These are phyloP conservation scores for Termitomyces sp. DNA, from an alignment of 768 basidiomycete species.

Conservation along the genomic window DNA sequence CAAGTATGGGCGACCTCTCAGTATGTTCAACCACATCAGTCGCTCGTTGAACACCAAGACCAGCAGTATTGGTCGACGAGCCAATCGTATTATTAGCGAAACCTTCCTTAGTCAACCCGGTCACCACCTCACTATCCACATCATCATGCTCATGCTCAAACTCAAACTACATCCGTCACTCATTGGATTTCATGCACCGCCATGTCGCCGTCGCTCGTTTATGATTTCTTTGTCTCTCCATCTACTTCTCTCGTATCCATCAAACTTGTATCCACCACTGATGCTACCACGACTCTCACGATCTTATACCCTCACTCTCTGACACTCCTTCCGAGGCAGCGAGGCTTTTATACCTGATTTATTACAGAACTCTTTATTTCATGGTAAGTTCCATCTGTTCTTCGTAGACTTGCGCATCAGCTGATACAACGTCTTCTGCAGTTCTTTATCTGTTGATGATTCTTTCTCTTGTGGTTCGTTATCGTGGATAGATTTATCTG, in stretches of 20 bases:
- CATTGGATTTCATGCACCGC: background rate
- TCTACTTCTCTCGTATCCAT: background rate
- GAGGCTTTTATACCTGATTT: slow-evolving; percentile 14
- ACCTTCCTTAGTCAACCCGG: background rate
- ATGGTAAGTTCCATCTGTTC: background rate
- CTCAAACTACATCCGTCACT: background rate
- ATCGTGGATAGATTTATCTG: background rate
- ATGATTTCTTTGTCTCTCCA: background rate
- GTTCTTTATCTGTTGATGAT: background rate
- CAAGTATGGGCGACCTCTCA: slow-evolving; percentile 9
- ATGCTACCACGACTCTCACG: slow-evolving; percentile 6
- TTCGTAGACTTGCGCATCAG: background rate
- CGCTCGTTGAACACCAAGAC: slow-evolving; percentile 1
- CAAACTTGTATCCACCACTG: background rate
- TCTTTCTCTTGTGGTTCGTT: background rate
- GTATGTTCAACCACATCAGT: slow-evolving; percentile 7
- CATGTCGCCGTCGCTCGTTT: background rate
- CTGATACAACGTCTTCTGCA: background rate
- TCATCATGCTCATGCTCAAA: background rate
- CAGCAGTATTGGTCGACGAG: slow-evolving; percentile 11
- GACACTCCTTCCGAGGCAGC: background rate
- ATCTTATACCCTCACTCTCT: slow-evolving; percentile 11
- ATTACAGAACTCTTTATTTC: background rate
- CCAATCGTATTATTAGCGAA: slow-evolving; percentile 4
- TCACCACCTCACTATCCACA: background rate